These are phyloP conservation scores for Yamadazyma blattariae DNA, from an alignment of 1,139 yeast species.

Conservation along the genomic window DNA sequence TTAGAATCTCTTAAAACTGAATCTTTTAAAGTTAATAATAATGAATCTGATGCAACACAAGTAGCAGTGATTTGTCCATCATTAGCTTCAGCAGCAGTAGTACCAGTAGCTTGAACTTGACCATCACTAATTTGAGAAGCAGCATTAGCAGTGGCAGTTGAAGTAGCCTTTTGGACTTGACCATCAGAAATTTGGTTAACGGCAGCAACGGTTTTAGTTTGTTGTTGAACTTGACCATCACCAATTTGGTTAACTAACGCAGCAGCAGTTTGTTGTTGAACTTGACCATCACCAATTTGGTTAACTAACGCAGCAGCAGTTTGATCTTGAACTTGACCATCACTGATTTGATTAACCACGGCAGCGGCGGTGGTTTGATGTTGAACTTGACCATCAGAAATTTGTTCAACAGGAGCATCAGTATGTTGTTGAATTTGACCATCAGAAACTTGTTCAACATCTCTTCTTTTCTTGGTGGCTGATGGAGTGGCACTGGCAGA, in stretches of 20 bases:
- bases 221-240: slow-evolving; percentile 41
- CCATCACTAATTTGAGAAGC: slow-evolving; percentile 41
- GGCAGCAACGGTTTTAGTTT: slow-evolving; percentile 35
- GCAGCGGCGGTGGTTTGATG: slow-evolving; percentile 25
- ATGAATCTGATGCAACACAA: slow-evolving; percentile 27
- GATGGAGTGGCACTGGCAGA: slow-evolving; percentile 18
- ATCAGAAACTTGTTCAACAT: slow-evolving; percentile 27
- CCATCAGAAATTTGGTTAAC: slow-evolving; percentile 32
- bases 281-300: slow-evolving; percentile 39
- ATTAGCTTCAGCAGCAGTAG: slow-evolving; percentile 2
- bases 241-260: slow-evolving; percentile 35
- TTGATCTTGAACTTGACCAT: slow-evolving; percentile 34
- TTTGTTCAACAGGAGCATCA: slow-evolving; percentile 28
- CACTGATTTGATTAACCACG: slow-evolving; percentile 30
- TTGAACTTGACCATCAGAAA: slow-evolving; percentile 35
- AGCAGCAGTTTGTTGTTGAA: slow-evolving; percentile 28
- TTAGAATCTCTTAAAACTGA: slow-evolving; percentile 29
- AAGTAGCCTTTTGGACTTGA: slow-evolving; percentile 15
- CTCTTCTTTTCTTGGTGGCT: slow-evolving; percentile 10
- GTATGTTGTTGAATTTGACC: slow-evolving; percentile 40
- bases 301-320: slow-evolving; percentile 30
- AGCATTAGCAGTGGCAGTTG: slow-evolving; percentile 17
- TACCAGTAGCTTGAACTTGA: slow-evolving; percentile 28
- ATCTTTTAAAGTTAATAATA: slow-evolving; percentile 26
- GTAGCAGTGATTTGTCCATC: slow-evolving; percentile 11